These are phyloP conservation scores for Fusarium humuli DNA, from an alignment of 2,329 filamentous ascomycete species.

Conservation along the genomic window DNA sequence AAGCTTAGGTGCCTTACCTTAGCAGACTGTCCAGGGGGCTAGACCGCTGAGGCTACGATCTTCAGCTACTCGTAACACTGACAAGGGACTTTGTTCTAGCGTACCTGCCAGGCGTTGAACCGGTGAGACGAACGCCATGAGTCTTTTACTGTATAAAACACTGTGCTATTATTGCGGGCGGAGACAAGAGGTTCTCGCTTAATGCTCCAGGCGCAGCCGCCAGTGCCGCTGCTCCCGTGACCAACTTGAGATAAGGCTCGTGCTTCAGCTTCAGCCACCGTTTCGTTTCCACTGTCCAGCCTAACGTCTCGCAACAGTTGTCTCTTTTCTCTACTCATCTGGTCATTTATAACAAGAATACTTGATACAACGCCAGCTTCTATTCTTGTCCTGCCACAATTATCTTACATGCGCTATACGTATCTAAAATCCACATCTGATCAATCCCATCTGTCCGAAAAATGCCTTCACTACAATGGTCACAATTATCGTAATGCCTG, in stretches of 20 bases:
- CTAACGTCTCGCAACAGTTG: not conserved
- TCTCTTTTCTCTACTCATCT: constrained; percentile 26
- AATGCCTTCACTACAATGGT: not conserved
- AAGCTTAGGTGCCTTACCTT: not conserved
- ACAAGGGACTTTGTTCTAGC: constrained; percentile 18
- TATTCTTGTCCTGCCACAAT: not conserved
- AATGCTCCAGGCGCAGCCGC: constrained; percentile 18
- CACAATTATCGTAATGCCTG: not conserved
- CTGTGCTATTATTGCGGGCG: constrained; percentile 4
- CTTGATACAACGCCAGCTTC: not conserved
- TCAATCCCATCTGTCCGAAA: not conserved
- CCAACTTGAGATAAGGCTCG: not conserved
- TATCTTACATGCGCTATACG: not conserved
- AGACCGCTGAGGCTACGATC: constrained; percentile 4
- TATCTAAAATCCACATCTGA: not conserved
- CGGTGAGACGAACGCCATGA: not conserved
- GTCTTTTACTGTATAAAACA: not conserved
- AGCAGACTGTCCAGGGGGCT: not conserved
- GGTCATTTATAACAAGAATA: not conserved
- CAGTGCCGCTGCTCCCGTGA: constrained; percentile 24
- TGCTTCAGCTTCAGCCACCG: constrained; percentile 1
- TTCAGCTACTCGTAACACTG: constrained; percentile 3
- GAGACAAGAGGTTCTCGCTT: not conserved
- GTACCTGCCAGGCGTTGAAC: not conserved
- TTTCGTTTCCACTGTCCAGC: constrained; percentile 28